Evolutionary conservation across 2,329 filamentous ascomycete species (phyloP).

Genomic region (Fusarium longipes): DNA sequence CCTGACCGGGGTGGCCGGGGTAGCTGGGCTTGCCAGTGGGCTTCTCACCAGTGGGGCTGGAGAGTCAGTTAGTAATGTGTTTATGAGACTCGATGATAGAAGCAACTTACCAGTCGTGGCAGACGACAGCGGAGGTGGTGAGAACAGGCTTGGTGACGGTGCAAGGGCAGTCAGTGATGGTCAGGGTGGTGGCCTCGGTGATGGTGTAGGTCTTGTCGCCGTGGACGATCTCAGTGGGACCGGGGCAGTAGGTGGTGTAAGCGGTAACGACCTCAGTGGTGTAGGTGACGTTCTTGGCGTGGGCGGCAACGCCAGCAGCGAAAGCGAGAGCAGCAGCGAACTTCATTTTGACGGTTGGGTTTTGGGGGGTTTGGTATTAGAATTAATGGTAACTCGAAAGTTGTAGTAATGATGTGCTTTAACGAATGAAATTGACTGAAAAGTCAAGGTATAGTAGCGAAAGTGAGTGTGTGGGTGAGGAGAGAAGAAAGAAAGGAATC

Average conservation of each 20-base stretch:
- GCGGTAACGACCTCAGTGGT: constrained; percentile 74
- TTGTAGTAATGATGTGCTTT: constrained; percentile 43
- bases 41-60: constrained; percentile 34
- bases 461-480: constrained; percentile 55
- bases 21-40: constrained; percentile 11
- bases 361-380: constrained; percentile 41
- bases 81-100: constrained; percentile 11
- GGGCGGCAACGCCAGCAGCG: constrained; percentile 64
- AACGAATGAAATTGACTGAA: constrained; percentile 48
- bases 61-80: constrained; percentile 30
- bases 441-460: constrained; percentile 46
- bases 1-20: constrained; percentile 49
- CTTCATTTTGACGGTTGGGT: constrained; percentile 69
- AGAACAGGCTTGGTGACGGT: constrained; percentile 70
- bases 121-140: constrained; percentile 63
- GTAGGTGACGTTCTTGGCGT: constrained; percentile 58
- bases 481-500: constrained; percentile 52
- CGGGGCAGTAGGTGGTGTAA: constrained; percentile 79
- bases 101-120: constrained; percentile 63
- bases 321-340: constrained; percentile 66
- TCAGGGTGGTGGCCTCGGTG: constrained; percentile 75
- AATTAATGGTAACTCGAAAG: constrained; percentile 54
- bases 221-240: constrained; percentile 71
- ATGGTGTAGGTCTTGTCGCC: constrained; percentile 75
- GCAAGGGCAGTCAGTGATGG: constrained; percentile 79